These are phyloP conservation scores for Lonicera japonica DNA, from an alignment of 129 eudicot genomes.

Conservation along the genomic window DNA sequence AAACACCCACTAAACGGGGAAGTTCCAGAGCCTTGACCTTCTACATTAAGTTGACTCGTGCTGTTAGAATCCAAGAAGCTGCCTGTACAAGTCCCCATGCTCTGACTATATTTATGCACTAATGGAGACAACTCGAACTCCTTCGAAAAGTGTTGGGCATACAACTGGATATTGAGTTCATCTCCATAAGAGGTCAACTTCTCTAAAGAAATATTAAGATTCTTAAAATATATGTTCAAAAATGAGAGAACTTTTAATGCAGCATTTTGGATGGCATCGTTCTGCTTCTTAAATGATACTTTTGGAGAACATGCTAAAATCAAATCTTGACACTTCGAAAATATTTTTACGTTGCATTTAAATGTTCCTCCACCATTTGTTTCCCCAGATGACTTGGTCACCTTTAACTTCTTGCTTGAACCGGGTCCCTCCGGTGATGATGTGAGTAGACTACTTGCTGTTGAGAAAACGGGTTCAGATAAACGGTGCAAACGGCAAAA, in stretches of 20 bases:
- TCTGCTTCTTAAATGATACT: conserved; percentile 65
- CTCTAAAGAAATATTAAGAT: conserved; percentile 30
- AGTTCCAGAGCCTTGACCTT: conserved; percentile 49
- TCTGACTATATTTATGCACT: conserved; percentile 27
- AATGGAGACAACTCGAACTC: conserved; percentile 35
- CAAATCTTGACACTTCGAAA: conserved; percentile 53
- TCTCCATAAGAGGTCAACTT: conserved; percentile 30
- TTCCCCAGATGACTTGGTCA: conserved; percentile 17
- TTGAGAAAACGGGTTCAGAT: conserved; percentile 59
- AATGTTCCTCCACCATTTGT: conserved; percentile 30
- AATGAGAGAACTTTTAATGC: conserved; percentile 52
- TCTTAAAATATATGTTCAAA: conserved; percentile 48
- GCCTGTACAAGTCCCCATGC: conserved; percentile 7
- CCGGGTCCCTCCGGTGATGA: conserved; percentile 23
- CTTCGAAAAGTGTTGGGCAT: conserved; percentile 36
- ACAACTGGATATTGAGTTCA: conserved; percentile 39
- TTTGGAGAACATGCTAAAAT: conserved; percentile 46
- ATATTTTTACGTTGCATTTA: conserved; percentile 61
- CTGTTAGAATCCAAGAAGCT: conserved; percentile 5
- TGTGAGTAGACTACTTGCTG: conserved; percentile 10
- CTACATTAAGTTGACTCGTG: conserved; percentile 19
- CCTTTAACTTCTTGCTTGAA: conserved; percentile 32
- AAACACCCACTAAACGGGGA: conserved; percentile 59
- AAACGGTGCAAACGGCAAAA: conserved; percentile 72
- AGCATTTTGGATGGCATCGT: conserved; percentile 67